These are phyloP conservation scores for Kockovaella imperatae DNA, from an alignment of 768 basidiomycete genomes.

Conservation along the genomic window DNA sequence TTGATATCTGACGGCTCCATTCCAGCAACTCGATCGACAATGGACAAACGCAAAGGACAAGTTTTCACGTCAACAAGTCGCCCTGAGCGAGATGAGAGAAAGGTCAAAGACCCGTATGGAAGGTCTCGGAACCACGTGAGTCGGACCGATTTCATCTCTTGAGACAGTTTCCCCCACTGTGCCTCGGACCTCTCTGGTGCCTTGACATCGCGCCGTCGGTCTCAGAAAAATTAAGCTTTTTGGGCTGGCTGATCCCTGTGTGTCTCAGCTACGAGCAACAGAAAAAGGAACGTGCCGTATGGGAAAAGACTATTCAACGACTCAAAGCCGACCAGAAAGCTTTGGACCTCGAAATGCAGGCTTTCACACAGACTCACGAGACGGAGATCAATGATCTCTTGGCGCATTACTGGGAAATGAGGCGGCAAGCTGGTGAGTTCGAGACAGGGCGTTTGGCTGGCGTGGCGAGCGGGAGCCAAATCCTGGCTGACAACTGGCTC, in stretches of 20 bases:
- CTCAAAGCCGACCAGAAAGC: constrained; percentile 63
- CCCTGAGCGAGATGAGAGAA: constrained; percentile 69
- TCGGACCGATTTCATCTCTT: constrained; percentile 67
- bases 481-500: too few species aligned
- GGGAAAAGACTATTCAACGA: constrained; percentile 25
- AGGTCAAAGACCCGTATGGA: constrained; percentile 69
- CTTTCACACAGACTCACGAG: constrained; percentile 52
- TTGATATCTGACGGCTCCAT: neutral
- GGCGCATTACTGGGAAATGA: constrained; percentile 55
- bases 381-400: constrained; percentile 71
- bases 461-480: neutral
- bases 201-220: too few species aligned
- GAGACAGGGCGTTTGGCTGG: neutral
- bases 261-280: constrained; percentile 32
- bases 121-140: constrained; percentile 67
- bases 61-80: constrained; percentile 66
- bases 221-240: too few species aligned
- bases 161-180: too few species aligned
- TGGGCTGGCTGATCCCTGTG: constrained; percentile 34
- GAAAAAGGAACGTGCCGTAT: constrained; percentile 25
- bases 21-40: constrained; percentile 74
- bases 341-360: constrained; percentile 59
- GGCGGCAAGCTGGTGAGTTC: constrained; percentile 35
- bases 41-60: constrained; percentile 73
- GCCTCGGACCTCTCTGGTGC: too few species aligned